Conservation (phyloP, 2,329 filamentous ascomycete genomes). For the Botryotinia narcissicola region DNA sequence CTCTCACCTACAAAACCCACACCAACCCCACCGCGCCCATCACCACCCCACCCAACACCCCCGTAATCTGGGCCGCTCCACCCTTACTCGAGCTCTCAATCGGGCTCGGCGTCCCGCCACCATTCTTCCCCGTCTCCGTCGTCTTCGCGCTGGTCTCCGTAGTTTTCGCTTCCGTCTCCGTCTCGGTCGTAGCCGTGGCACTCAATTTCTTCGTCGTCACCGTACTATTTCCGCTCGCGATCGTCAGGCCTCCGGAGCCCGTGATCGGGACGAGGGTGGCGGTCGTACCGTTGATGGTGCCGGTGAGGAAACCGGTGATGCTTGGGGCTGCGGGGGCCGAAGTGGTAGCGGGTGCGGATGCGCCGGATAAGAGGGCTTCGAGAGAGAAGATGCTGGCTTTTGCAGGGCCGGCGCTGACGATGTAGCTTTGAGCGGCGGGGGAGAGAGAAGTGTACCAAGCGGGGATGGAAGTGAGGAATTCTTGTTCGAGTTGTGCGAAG, state of each 20-base stretch:
- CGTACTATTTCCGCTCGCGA: conserved; percentile 10
- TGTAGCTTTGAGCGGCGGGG: conserved; percentile 1
- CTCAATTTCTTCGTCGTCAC: conserved; percentile 4
- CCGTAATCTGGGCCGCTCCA: conserved; percentile 11
- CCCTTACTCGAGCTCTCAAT: conserved; percentile 10
- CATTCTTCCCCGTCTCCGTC: background rate
- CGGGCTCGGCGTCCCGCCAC: background rate
- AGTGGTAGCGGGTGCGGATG: background rate
- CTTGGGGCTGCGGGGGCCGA: background rate
- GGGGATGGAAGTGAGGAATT: conserved; percentile 4
- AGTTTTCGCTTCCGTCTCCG: background rate
- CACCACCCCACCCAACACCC: background rate
- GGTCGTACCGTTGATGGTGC: background rate
- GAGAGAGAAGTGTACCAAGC: conserved; percentile 12
- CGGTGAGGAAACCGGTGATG: background rate
- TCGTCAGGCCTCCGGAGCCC: background rate
- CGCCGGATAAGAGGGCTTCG: background rate
- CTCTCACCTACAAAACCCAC: conserved; percentile 12
- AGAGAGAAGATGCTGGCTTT: background rate
- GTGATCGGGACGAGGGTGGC: background rate
- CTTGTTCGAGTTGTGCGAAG: background rate
- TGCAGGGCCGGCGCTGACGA: background rate
- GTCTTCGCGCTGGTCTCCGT: background rate
- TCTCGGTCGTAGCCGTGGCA: background rate
- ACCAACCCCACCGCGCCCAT: conserved; percentile 9